Percentiles rank a stretch among this genome's conserved stretches.
phyloP scores from a whole-genome alignment of 2,329 filamentous ascomycete species.

The Metarhizium album region DNA sequence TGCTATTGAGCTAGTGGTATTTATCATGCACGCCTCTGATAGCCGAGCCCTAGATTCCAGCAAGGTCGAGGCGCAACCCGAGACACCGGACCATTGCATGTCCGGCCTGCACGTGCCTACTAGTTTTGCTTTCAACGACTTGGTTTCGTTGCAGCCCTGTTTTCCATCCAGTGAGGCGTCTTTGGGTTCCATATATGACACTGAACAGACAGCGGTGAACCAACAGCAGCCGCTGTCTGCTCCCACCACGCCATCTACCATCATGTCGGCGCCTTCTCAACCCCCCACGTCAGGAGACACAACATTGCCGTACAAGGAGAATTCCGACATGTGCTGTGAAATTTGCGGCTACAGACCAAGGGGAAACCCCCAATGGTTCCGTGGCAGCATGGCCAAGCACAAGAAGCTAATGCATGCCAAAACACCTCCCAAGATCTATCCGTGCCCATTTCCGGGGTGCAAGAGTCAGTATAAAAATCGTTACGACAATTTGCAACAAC shows the following conservation, averaged over 20 bases:
- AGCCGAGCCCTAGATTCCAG: background rate
- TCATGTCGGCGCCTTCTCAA: background rate
- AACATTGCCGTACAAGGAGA: conserved; percentile 15
- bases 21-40: conserved; percentile 21
- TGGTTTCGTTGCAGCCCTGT: background rate
- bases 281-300: background rate
- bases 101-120: background rate
- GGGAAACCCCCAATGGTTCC: conserved; percentile 47
- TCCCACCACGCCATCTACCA: background rate
- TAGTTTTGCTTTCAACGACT: background rate
- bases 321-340: conserved; percentile 36
- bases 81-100: background rate
- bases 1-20: conserved; percentile 29
- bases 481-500: conserved; percentile 43
- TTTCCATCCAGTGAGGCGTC: background rate
- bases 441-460: conserved; percentile 42
- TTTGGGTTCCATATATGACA: background rate
- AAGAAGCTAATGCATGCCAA: conserved; percentile 42
- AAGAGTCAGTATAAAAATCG: conserved; percentile 45
- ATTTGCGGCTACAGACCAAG: conserved; percentile 45
- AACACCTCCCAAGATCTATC: conserved; percentile 38
- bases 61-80: background rate
- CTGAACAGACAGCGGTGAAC: background rate
- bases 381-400: conserved; percentile 48
- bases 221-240: background rate